These are phyloP conservation scores for Metschnikowia reukaufii DNA, from an alignment of 805 yeast species.

Conservation along the genomic window DNA sequence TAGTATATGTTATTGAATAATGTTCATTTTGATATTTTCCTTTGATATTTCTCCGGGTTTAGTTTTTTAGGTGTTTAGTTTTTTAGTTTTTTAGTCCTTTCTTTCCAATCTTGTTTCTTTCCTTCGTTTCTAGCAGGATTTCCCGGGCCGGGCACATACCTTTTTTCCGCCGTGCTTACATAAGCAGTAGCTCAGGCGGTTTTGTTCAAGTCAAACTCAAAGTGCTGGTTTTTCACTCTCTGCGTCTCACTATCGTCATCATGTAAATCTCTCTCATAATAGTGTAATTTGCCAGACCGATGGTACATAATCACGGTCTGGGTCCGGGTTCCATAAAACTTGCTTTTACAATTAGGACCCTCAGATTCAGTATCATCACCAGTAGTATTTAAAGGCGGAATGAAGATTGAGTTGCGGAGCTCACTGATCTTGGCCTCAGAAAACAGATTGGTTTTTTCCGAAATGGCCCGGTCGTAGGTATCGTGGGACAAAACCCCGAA, in stretches of 20 bases:
- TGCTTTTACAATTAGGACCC: constrained; percentile 7
- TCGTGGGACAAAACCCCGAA: constrained; percentile 53
- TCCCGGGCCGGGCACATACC: too few species aligned
- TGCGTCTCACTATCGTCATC: constrained; percentile 8
- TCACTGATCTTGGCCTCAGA: constrained; percentile 31
- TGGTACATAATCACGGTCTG: constrained; percentile 73
- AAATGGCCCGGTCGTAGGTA: constrained; percentile 36
- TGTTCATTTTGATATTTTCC: too few species aligned
- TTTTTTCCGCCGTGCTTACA: not conserved
- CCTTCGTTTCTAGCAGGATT: too few species aligned
- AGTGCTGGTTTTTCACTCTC: constrained; percentile 17
- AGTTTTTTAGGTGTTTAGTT: too few species aligned
- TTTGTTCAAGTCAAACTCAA: constrained; percentile 15
- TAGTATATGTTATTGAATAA: too few species aligned
- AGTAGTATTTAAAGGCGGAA: constrained; percentile 57
- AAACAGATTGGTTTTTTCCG: constrained; percentile 16
- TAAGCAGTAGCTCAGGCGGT: not conserved
- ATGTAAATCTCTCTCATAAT: constrained; percentile 63
- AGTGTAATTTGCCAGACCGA: constrained; percentile 50
- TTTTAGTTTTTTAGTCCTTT: too few species aligned
- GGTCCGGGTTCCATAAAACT: constrained; percentile 81
- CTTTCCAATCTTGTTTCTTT: too few species aligned
- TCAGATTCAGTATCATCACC: constrained; percentile 8
- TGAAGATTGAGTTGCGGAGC: constrained; percentile 60
- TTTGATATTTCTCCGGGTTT: too few species aligned